Percentiles rank a stretch among this genome's conserved stretches.
Conservation (phyloP, 805 yeast species). For the Lipomyces anomalus region DNA sequence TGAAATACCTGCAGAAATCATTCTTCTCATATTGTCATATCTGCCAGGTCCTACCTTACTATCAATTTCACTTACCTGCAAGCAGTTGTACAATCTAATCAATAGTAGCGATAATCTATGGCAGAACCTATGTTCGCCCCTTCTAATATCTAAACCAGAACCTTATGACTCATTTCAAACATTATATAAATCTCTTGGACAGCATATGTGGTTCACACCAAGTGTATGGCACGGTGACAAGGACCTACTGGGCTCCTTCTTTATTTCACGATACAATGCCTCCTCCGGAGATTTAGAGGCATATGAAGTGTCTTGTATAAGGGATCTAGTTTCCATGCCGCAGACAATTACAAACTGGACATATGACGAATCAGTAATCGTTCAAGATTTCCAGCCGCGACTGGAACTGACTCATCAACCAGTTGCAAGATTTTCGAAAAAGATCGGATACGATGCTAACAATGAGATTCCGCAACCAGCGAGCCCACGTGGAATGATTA, state of each 20-base stretch:
- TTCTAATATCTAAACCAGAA: slow-evolving; percentile 12
- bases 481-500: slow-evolving; percentile 11
- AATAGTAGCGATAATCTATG: slow-evolving; percentile 19
- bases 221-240: slow-evolving; percentile 30
- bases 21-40: slow-evolving; percentile 9
- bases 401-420: slow-evolving; percentile 12
- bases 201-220: slow-evolving; percentile 27
- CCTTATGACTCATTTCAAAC: slow-evolving; percentile 23
- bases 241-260: slow-evolving; percentile 25
- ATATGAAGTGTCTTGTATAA: slow-evolving; percentile 15
- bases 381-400: slow-evolving; percentile 11
- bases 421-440: slow-evolving; percentile 8
- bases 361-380: slow-evolving; percentile 8
- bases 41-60: slow-evolving; percentile 20
- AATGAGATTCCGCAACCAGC: slow-evolving; percentile 11
- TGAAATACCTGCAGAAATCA: slow-evolving; percentile 27
- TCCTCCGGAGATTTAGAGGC: slow-evolving; percentile 22
- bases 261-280: slow-evolving; percentile 23
- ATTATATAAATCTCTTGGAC: slow-evolving; percentile 17
- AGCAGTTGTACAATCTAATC: slow-evolving; percentile 8
- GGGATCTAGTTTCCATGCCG: slow-evolving; percentile 3
- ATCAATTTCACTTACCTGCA: slow-evolving; percentile 19
- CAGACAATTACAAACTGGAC: slow-evolving; percentile 11
- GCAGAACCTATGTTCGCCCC: slow-evolving; percentile 15
- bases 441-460: slow-evolving; percentile 15